Percentiles rank a stretch among this genome's conserved stretches.
These are phyloP conservation scores for Mrakia hoshinonis DNA, from an alignment of 768 basidiomycete species.

Conservation along the genomic window DNA sequence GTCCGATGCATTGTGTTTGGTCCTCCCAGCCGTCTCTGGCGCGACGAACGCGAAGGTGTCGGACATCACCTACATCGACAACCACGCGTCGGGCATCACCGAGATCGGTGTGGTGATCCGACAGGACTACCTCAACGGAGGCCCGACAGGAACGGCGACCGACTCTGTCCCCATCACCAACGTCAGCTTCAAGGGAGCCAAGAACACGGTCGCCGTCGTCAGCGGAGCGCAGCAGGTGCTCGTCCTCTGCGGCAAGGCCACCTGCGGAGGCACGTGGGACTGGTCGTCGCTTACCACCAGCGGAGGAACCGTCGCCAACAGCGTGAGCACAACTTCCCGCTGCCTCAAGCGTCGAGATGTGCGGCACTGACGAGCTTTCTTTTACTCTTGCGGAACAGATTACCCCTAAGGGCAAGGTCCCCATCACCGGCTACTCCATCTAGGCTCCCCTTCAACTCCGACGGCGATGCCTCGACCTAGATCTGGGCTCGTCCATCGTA, in stretches of 20 bases:
- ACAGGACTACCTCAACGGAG: slow-evolving; percentile 51
- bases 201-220: slow-evolving; percentile 43
- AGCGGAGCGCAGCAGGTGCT: slow-evolving; percentile 47
- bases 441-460: too few species aligned
- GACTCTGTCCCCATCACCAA: slow-evolving; percentile 53
- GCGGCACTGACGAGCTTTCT: background rate
- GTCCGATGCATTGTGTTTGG: too few species aligned
- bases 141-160: slow-evolving; percentile 48
- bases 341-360: background rate
- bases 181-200: slow-evolving; percentile 47
- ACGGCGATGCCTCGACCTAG: too few species aligned
- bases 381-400: background rate
- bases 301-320: background rate
- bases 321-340: background rate
- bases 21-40: slow-evolving; percentile 13
- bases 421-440: background rate
- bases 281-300: slow-evolving; percentile 46
- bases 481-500: too few species aligned
- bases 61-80: slow-evolving; percentile 32
- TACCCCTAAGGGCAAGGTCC: background rate
- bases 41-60: slow-evolving; percentile 32
- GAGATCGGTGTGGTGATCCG: slow-evolving; percentile 49
- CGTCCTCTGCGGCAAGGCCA: slow-evolving; percentile 41
- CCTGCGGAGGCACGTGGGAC: slow-evolving; percentile 43
- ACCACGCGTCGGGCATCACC: slow-evolving; percentile 42